Percentiles rank a stretch among this genome's conserved stretches.
These are phyloP conservation scores for Capronia coronata DNA, from an alignment of 2,329 filamentous ascomycete species.

Conservation along the genomic window DNA sequence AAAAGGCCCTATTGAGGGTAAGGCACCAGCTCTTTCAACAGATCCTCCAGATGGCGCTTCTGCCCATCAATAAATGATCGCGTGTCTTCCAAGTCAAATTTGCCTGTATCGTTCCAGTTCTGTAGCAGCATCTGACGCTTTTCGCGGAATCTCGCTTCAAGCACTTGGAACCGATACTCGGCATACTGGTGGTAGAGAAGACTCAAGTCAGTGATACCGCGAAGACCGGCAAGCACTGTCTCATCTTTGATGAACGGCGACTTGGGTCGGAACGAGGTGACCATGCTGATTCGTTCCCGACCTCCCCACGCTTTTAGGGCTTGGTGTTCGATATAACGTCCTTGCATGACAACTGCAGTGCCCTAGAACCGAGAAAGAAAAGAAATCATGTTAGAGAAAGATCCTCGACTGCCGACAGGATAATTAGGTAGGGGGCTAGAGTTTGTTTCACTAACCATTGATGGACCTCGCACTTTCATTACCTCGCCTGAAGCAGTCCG, in stretches of 20 bases:
- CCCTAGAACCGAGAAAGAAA: constrained; percentile 36
- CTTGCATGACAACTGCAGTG: constrained; percentile 57
- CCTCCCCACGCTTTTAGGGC: constrained; percentile 55
- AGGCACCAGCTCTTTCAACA: constrained; percentile 3
- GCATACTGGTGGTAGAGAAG: constrained; percentile 56
- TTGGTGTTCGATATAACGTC: constrained; percentile 59
- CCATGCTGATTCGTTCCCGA: constrained; percentile 58
- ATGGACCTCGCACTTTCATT: constrained; percentile 40
- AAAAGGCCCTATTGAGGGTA: background rate
- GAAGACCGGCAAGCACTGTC: constrained; percentile 54
- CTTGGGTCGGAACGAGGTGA: constrained; percentile 58
- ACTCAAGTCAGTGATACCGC: constrained; percentile 50
- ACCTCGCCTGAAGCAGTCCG: constrained; percentile 47
- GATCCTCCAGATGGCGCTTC: background rate
- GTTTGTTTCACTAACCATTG: constrained; percentile 35
- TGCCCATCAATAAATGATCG: background rate
- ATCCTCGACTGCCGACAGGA: too few relatives aligned
- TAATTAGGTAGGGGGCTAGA: too few relatives aligned
- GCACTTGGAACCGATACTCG: constrained; percentile 56
- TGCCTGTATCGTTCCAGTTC: constrained; percentile 41
- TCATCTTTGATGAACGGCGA: constrained; percentile 51
- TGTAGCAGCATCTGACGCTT: constrained; percentile 5
- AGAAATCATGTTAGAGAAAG: background rate
- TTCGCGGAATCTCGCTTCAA: constrained; percentile 50
- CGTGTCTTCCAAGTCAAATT: background rate